phyloP scores from a whole-genome alignment of 257 asterid genomes.

The Nicotiana tabacum region DNA sequence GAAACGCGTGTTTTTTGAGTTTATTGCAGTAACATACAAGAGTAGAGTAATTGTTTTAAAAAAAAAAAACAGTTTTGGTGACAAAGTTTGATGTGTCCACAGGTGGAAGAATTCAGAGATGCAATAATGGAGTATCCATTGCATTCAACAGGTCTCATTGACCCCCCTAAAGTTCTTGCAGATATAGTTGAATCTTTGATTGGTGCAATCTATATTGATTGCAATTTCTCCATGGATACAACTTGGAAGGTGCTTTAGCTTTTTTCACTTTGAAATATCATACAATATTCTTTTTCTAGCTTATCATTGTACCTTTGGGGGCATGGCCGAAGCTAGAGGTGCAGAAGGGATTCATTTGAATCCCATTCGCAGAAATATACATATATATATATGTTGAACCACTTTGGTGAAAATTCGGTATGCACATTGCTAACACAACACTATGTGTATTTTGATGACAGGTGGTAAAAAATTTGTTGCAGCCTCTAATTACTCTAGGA shows the following conservation, averaged over 20 bases:
- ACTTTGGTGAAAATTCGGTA: no score
- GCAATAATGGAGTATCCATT: slow-evolving; percentile 32
- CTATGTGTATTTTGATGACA: not conserved
- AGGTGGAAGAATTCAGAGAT: slow-evolving; percentile 39
- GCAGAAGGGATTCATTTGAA: no score
- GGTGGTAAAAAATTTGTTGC: slow-evolving; percentile 28
- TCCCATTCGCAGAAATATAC: no score
- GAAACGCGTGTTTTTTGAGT: not conserved
- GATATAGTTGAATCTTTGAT: slow-evolving; percentile 51
- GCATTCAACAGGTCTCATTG: slow-evolving; percentile 46
- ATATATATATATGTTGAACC: no score
- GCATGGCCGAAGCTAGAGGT: no score
- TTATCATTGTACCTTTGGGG: not conserved
- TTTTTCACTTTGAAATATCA: not conserved
- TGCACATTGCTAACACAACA: no score
- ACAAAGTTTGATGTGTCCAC: not conserved
- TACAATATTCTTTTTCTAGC: not conserved
- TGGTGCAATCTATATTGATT: slow-evolving; percentile 46
- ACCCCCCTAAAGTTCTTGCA: slow-evolving; percentile 50
- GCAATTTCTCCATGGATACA: slow-evolving; percentile 19
- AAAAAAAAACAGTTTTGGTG: no score
- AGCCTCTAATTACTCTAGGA: slow-evolving; percentile 34
- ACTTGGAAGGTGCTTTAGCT: slow-evolving; percentile 36
- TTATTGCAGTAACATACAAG: not conserved
- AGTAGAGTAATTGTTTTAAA: not conserved